These are phyloP conservation scores for Favolaschia claudopus DNA, from an alignment of 768 basidiomycete genomes.

Conservation along the genomic window DNA sequence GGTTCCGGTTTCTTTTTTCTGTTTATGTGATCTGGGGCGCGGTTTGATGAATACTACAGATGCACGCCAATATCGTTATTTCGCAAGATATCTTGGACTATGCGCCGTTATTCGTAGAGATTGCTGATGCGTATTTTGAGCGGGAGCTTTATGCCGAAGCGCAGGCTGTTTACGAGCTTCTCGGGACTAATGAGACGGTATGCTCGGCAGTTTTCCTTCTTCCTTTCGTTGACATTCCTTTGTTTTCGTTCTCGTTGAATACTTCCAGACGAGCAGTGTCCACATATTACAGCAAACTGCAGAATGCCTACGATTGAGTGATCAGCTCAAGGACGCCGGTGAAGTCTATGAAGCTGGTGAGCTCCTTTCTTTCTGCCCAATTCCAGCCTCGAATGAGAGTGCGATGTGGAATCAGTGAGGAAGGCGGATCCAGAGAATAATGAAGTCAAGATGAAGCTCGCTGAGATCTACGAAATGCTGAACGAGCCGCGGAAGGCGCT, in stretches of 20 bases:
- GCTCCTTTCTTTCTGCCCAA: slow-evolving; percentile 23
- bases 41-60: no score
- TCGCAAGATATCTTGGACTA: slow-evolving; percentile 79
- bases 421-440: slow-evolving; percentile 76
- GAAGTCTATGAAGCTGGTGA: slow-evolving; percentile 86
- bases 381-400: not conserved
- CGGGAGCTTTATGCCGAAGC: slow-evolving; percentile 81
- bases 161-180: slow-evolving; percentile 77
- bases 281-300: slow-evolving; percentile 81
- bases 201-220: slow-evolving; percentile 30
- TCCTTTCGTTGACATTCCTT: not conserved
- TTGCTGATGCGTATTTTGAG: slow-evolving; percentile 87
- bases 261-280: slow-evolving; percentile 71
- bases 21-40: not conserved
- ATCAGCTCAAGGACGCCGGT: slow-evolving; percentile 77
- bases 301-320: slow-evolving; percentile 79
- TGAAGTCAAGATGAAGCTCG: slow-evolving; percentile 89
- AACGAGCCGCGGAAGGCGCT: slow-evolving; percentile 84
- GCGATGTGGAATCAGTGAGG: slow-evolving; percentile 60
- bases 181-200: slow-evolving; percentile 80
- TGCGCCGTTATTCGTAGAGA: slow-evolving; percentile 79
- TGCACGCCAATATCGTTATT: slow-evolving; percentile 79
- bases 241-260: no score
- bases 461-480: slow-evolving; percentile 87
- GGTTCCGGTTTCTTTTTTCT: slow-evolving; percentile 24